Percentiles rank a stretch among this genome's conserved stretches.
Evolutionary conservation across 2,329 filamentous ascomycete species (phyloP).

Genomic region (Beauveria rudraprayagi): DNA sequence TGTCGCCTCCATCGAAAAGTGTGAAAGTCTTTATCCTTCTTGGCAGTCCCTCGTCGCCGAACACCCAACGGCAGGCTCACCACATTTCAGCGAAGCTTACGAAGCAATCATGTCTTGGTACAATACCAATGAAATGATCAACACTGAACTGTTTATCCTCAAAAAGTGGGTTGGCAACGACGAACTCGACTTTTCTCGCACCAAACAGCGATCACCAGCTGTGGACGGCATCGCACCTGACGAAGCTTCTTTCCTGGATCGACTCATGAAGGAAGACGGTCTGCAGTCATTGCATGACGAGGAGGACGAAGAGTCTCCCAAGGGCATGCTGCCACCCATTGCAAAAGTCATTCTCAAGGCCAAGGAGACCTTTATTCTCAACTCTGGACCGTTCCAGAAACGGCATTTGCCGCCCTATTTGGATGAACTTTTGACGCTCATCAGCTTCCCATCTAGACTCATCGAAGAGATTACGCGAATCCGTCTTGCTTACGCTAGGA

Average conservation of each 20-base stretch:
- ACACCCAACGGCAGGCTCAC: constrained; percentile 69
- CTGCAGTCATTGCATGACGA: constrained; percentile 85
- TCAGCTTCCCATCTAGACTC: constrained; percentile 92
- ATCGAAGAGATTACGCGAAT: constrained; percentile 96
- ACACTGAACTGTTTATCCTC: constrained; percentile 82
- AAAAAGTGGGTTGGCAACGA: constrained; percentile 97
- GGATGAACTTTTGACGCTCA: constrained; percentile 87
- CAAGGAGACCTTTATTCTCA: constrained; percentile 82
- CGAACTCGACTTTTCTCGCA: constrained; percentile 81
- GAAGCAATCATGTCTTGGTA: constrained; percentile 92
- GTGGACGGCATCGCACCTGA: constrained; percentile 66
- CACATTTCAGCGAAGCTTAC: constrained; percentile 71
- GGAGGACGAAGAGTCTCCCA: constrained; percentile 35
- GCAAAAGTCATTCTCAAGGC: constrained; percentile 85
- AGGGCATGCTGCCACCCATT: constrained; percentile 78
- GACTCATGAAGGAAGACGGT: constrained; percentile 91
- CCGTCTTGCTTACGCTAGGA: constrained; percentile 81
- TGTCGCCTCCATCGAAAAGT: constrained; percentile 82
- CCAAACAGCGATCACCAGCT: constrained; percentile 57
- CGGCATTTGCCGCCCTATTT: constrained; percentile 93
- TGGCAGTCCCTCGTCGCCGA: constrained; percentile 63
- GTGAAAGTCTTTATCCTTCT: constrained; percentile 78
- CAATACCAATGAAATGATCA: constrained; percentile 94
- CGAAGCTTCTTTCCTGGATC: constrained; percentile 88
- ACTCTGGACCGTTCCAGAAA: constrained; percentile 75